Evolutionary conservation across 805 yeast species (phyloP).

Genomic region (Vanderwaltozyma tropicalis): DNA sequence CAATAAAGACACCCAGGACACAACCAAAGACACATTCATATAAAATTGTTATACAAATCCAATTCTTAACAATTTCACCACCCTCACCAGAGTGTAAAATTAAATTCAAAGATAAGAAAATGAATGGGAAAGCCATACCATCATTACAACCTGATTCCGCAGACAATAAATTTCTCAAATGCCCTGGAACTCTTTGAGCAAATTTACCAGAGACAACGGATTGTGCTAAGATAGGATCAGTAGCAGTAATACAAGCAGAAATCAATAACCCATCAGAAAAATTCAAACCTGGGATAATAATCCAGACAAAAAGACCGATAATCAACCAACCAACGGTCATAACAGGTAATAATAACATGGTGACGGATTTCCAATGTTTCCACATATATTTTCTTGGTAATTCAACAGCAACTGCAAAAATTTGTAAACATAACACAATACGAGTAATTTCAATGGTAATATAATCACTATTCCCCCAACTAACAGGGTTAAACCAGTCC

Average conservation of each 20-base stretch:
- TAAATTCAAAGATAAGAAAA: constrained; percentile 56
- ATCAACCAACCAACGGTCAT: constrained; percentile 88
- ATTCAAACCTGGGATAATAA: constrained; percentile 58
- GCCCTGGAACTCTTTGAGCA: constrained; percentile 89
- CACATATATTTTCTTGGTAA: constrained; percentile 83
- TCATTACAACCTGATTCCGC: constrained; percentile 88
- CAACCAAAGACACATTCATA: constrained; percentile 80
- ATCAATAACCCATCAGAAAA: constrained; percentile 66
- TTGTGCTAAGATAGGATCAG: constrained; percentile 91
- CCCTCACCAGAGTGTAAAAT: constrained; percentile 57
- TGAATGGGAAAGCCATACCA: constrained; percentile 93
- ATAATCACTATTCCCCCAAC: constrained; percentile 79
- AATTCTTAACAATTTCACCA: constrained; percentile 62
- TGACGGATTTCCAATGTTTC: constrained; percentile 70
- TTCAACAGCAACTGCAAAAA: constrained; percentile 91
- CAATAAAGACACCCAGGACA: constrained; percentile 61
- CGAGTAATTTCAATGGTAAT: constrained; percentile 78
- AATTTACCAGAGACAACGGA: constrained; percentile 89
- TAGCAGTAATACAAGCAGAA: constrained; percentile 86
- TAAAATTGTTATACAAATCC: constrained; percentile 65
- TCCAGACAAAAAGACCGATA: constrained; percentile 71
- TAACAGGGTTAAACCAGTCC: constrained; percentile 69
- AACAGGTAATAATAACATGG: constrained; percentile 66
- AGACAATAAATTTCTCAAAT: constrained; percentile 66
- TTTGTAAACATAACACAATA: constrained; percentile 74